Percentiles rank a stretch among this genome's conserved stretches.
These are phyloP conservation scores for Mucor indicus DNA, from an alignment of 371 early-diverging fungal genomes.

Conservation along the genomic window DNA sequence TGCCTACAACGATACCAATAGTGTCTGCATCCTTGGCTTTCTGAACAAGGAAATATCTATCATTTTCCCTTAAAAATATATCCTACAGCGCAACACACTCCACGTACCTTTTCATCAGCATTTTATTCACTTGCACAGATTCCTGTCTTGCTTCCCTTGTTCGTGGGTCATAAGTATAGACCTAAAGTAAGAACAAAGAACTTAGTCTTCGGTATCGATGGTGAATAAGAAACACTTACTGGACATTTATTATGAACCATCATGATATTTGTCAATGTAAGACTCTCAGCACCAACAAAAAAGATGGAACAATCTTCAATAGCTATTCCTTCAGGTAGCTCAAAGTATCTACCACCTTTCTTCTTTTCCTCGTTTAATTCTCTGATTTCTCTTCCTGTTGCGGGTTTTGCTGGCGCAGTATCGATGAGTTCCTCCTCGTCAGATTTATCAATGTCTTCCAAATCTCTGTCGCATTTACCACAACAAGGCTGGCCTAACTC, in stretches of 20 bases:
- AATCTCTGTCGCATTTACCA: slow-evolving; percentile 9
- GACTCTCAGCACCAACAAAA: slow-evolving; percentile 80
- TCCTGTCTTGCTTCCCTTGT: slow-evolving; percentile 57
- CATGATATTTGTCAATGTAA: slow-evolving; percentile 83
- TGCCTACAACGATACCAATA: slow-evolving; percentile 95
- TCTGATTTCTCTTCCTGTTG: slow-evolving; percentile 6
- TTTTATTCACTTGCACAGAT: slow-evolving; percentile 59
- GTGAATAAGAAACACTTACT: slow-evolving; percentile 25
- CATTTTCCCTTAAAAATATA: background rate
- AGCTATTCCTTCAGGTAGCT: slow-evolving; percentile 42
- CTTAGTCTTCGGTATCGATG: background rate
- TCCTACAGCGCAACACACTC: background rate
- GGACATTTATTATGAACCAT: slow-evolving; percentile 72
- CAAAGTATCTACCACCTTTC: slow-evolving; percentile 51
- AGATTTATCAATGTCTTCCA: slow-evolving; percentile 3
- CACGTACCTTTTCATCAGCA: slow-evolving; percentile 69
- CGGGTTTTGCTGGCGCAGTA: background rate
- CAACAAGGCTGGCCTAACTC: slow-evolving; percentile 7
- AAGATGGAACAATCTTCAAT: slow-evolving; percentile 68
- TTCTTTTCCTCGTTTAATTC: slow-evolving; percentile 19
- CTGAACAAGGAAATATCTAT: slow-evolving; percentile 77
- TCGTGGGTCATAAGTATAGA: slow-evolving; percentile 68
- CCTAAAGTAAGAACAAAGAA: slow-evolving; percentile 14
- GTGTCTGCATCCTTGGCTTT: slow-evolving; percentile 91
- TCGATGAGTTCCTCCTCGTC: background rate